Evolutionary conservation across 768 basidiomycete species (phyloP), one percentile per base, ranked within the genome.

Genomic region (Auricularia heimuer): DNA sequence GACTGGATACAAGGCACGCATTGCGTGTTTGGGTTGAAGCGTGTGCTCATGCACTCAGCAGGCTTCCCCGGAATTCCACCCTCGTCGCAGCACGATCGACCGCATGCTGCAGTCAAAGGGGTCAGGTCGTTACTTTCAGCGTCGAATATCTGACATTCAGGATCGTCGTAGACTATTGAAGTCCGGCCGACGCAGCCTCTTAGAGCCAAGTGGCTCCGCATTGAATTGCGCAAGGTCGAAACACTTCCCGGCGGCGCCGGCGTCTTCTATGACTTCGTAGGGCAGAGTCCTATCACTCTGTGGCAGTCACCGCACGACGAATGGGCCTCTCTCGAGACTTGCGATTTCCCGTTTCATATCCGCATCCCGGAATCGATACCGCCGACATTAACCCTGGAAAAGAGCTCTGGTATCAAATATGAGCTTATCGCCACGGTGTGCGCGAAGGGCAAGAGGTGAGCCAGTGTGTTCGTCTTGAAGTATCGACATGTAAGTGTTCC

Each of bases 331-430:
- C 47, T 67, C 62, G 68, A 93, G 91, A 86, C 56, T 10, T 60
- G 86, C 82, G 93, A 94, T 77, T 88, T 92, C 68, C 87, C 89
- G 3, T 98, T 98, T 74, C 85, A 85, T 65, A 90, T 98, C 62
- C 89, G 94, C 33, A 87, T 98, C 70, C 95, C 95, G 0, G 93
- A 96, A 74, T 89, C 90, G 10, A 88, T 94, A 65, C 94, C 95
- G 2, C 92, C 94, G 16, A 90, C 83, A 51, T 84, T 94, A 65
- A 84, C 88, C 3, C 79, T 97, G 65, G 89, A 92, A 64, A 87
- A 83, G 73, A 83, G 83, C 70, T 89, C 89, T 65, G 92, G 92
- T 3, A 88, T 98, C 67, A 82, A 86, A 67, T 97, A 98, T 71
- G 94, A 97, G 73, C 83, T 98, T 12, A 83, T 95, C 12, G 94